A percentile compares a stretch with the other conserved stretches of the same genome.
Conservation (phyloP, 257 asterid genomes). For the Rauvolfia tetraphylla region DNA sequence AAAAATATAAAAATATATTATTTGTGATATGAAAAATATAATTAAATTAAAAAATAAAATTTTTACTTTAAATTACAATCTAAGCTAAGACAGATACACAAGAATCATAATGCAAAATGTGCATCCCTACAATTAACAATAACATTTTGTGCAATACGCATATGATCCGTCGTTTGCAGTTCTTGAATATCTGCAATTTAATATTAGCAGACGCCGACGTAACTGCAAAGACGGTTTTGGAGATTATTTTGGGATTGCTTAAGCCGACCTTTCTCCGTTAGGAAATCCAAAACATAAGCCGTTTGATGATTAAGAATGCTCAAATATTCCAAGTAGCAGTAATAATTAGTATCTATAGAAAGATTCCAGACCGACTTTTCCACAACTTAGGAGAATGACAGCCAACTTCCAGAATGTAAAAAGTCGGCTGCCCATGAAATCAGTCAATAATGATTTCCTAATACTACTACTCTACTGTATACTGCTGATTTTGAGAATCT, state of each 20-base stretch:
- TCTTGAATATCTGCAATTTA: not conserved
- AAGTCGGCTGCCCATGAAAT: conserved; percentile 32
- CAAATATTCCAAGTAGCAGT: conserved; percentile 15
- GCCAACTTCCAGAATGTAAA: conserved; percentile 42
- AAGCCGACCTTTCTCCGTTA: conserved; percentile 38
- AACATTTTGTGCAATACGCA: too few species aligned
- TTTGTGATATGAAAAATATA: too few species aligned
- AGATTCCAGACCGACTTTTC: conserved; percentile 35
- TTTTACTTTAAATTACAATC: too few species aligned
- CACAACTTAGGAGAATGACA: conserved; percentile 45
- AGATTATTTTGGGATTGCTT: conserved; percentile 5
- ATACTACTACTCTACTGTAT: too few species aligned
- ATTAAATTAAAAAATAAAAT: too few species aligned
- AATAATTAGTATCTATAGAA: not conserved
- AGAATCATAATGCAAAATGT: not conserved
- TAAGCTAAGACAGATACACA: not conserved
- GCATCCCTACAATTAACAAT: not conserved
- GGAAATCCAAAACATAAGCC: conserved; percentile 42
- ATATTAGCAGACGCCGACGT: conserved; percentile 37
- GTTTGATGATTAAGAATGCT: conserved; percentile 4
- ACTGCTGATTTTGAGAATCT: not conserved
- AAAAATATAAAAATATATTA: too few species aligned
- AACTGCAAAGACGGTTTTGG: conserved; percentile 40
- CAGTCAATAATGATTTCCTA: not conserved
- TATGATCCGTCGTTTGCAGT: not conserved